phyloP scores from a whole-genome alignment of 164 flowering plant species.

The Sextonia rubra region DNA sequence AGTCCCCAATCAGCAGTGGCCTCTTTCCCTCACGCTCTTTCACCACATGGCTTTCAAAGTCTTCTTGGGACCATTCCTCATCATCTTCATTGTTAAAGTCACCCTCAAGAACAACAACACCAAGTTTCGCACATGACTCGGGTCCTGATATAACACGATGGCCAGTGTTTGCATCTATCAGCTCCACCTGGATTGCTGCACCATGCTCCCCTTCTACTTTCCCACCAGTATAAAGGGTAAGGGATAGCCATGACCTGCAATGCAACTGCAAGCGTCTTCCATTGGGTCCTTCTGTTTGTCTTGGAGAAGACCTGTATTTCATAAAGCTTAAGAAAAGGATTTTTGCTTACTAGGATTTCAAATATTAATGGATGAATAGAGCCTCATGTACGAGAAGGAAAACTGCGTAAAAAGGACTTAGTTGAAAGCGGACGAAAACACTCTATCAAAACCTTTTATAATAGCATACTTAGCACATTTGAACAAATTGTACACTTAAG shows the following conservation, averaged over 20 bases:
- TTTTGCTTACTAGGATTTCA: neutral
- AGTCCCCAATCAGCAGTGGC: conserved; percentile 84
- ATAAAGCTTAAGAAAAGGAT: neutral
- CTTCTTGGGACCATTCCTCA: neutral
- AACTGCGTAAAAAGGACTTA: too few relatives aligned
- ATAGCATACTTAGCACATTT: too few relatives aligned
- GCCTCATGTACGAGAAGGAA: neutral
- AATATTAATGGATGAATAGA: too few relatives aligned
- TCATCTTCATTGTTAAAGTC: conserved; percentile 62
- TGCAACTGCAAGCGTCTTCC: conserved; percentile 83
- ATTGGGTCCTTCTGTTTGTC: conserved; percentile 72
- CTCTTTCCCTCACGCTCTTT: conserved; percentile 96
- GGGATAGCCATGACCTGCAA: conserved; percentile 69
- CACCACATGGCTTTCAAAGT: neutral
- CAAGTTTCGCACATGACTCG: conserved; percentile 72
- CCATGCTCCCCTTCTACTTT: conserved; percentile 97
- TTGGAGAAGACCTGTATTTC: conserved; percentile 70
- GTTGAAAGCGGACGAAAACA: neutral
- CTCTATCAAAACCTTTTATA: neutral
- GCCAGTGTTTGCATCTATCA: conserved; percentile 72
- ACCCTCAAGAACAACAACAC: conserved; percentile 87
- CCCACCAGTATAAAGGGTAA: conserved; percentile 91
- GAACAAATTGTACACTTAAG: too few relatives aligned
- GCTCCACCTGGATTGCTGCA: conserved; percentile 66
- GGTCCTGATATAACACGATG: conserved; percentile 71